phyloP scores from a whole-genome alignment of 2,329 filamentous ascomycete genomes.

The Claviceps spartinae region DNA sequence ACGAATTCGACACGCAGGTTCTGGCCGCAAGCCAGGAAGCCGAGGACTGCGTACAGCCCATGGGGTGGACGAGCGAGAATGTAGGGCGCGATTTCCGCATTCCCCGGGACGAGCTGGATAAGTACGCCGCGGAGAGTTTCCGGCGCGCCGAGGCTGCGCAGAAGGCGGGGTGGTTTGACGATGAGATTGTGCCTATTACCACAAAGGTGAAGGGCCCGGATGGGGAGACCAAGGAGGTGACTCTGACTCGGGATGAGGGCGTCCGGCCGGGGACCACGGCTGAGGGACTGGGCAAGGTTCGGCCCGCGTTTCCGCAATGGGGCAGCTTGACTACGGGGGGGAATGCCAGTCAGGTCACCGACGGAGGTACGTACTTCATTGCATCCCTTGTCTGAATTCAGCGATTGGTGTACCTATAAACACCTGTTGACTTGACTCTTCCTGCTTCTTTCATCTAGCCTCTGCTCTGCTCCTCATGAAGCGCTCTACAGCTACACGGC shows the following conservation, averaged over 20 bases:
- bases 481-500: constrained; percentile 72
- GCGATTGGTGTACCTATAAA: no score
- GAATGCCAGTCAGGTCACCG: constrained; percentile 89
- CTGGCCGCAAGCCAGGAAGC: constrained; percentile 60
- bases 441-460: constrained; percentile 30
- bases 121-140: constrained; percentile 78
- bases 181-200: constrained; percentile 84
- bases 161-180: constrained; percentile 79
- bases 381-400: no score
- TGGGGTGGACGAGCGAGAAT: constrained; percentile 98
- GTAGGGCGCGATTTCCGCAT: constrained; percentile 85
- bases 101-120: constrained; percentile 65
- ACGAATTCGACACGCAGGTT: constrained; percentile 67
- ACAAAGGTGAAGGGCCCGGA: constrained; percentile 75
- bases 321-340: constrained; percentile 79
- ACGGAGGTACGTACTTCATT: constrained; percentile 48
- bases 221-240: constrained; percentile 64
- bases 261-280: constrained; percentile 81
- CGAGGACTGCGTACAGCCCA: constrained; percentile 78
- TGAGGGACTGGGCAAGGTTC: constrained; percentile 71
- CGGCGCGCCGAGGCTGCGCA: constrained; percentile 77
- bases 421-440: no score
- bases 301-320: constrained; percentile 80
- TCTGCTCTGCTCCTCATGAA: constrained; percentile 89
- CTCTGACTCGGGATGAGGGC: constrained; percentile 75